Conservation (phyloP, 352 stramenopile species). For the Phytophthora megakarya region DNA sequence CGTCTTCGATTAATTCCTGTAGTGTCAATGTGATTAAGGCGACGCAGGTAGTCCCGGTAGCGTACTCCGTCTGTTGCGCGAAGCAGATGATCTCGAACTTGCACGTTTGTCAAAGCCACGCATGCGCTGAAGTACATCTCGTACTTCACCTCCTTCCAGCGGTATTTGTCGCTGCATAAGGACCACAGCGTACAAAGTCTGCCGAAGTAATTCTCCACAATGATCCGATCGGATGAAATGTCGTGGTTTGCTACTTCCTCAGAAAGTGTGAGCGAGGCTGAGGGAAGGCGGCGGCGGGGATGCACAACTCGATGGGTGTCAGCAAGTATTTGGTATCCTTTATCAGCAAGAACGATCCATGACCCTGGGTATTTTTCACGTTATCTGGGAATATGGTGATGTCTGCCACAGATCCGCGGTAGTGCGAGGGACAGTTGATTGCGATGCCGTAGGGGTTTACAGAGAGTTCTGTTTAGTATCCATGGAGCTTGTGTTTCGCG, state of each 20-base stretch:
- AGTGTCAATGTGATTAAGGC: not conserved
- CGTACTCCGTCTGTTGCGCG: not conserved
- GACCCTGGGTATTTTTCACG: not conserved
- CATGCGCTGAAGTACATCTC: conserved; percentile 11
- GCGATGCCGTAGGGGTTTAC: not conserved
- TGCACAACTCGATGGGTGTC: not conserved
- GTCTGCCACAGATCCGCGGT: not conserved
- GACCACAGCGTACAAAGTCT: conserved; percentile 9
- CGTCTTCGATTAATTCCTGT: not conserved
- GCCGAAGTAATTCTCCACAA: conserved; percentile 12
- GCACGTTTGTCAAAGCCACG: conserved; percentile 8
- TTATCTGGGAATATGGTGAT: conserved; percentile 7
- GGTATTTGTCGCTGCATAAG: not conserved
- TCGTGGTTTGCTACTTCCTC: not conserved
- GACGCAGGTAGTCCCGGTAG: conserved; percentile 4
- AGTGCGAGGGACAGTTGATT: conserved; percentile 5
- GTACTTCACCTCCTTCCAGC: conserved; percentile 10
- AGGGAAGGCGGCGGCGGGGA: not conserved
- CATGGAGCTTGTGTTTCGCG: not conserved
- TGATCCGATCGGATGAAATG: not conserved
- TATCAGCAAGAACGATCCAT: conserved; percentile 3
- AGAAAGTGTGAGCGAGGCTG: not conserved
- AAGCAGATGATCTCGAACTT: conserved; percentile 2
- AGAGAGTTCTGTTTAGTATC: conserved; percentile 11
- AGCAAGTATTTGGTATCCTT: not conserved